These are phyloP conservation scores for Rubia balearica DNA, from an alignment of 305 asterid species.

Conservation along the genomic window DNA sequence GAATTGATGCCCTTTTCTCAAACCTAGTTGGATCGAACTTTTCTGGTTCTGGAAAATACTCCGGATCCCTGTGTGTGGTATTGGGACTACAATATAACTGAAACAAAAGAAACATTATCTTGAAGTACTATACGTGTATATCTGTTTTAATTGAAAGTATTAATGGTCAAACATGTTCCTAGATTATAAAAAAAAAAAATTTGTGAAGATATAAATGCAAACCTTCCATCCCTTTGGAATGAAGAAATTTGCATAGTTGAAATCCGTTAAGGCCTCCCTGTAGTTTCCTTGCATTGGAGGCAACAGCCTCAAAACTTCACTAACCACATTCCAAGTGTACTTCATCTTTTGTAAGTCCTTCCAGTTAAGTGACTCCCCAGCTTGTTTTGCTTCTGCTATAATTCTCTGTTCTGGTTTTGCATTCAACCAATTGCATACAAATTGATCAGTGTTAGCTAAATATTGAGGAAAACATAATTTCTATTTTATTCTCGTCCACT, in stretches of 20 bases:
- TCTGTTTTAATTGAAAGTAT: too few species aligned
- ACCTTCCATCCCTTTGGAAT: slow-evolving; percentile 16
- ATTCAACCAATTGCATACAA: neutral
- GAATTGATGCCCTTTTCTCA: neutral
- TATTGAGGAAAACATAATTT: too few species aligned
- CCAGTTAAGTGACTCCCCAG: neutral
- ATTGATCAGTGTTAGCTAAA: too few species aligned
- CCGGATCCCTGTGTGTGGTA: neutral
- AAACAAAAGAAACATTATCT: neutral
- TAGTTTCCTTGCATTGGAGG: neutral
- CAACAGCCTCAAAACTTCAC: slow-evolving; percentile 6
- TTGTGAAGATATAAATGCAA: too few species aligned
- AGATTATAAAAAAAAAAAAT: too few species aligned
- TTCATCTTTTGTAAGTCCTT: slow-evolving; percentile 5
- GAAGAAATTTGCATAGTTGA: neutral
- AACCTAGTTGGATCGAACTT: slow-evolving; percentile 11
- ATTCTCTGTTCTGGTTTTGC: neutral
- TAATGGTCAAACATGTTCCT: too few species aligned
- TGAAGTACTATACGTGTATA: too few species aligned
- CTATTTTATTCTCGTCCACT: too few species aligned
- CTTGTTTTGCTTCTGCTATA: neutral
- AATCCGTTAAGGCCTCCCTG: slow-evolving; percentile 4
- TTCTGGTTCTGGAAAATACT: slow-evolving; percentile 1
- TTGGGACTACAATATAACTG: neutral
- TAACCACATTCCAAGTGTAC: slow-evolving; percentile 7